Conservation (phyloP, 192 early-diverging fungal species). For the Backusella tarrabulga region DNA sequence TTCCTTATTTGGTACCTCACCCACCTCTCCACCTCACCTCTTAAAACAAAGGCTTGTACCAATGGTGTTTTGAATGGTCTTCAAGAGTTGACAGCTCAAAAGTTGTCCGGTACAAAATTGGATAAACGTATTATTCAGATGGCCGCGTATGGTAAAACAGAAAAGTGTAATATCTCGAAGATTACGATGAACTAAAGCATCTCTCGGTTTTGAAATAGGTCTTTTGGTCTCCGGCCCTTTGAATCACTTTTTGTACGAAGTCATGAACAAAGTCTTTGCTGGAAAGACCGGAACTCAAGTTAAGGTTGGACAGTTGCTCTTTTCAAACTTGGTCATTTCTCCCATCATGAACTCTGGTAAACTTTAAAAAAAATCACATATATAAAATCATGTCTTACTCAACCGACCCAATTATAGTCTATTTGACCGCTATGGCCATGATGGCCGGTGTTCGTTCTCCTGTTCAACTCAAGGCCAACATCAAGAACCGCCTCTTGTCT, state of each 20-base stretch:
- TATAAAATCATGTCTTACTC: neutral
- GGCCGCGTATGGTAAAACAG: constrained; percentile 66
- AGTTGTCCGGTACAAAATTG: constrained; percentile 58
- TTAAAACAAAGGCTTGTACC: constrained; percentile 81
- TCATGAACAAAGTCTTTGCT: constrained; percentile 72
- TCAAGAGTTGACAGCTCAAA: constrained; percentile 77
- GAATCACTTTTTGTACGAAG: constrained; percentile 76
- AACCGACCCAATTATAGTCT: constrained; percentile 49
- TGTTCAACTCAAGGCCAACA: constrained; percentile 48
- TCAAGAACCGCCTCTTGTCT: constrained; percentile 59
- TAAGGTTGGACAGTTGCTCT: constrained; percentile 72
- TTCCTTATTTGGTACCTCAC: constrained; percentile 63
- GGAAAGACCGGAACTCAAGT: constrained; percentile 61
- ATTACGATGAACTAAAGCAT: neutral
- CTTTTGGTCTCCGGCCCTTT: constrained; percentile 80
- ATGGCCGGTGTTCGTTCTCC: constrained; percentile 71
- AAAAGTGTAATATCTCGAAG: neutral
- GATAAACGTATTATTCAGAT: constrained; percentile 77
- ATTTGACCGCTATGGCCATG: constrained; percentile 77
- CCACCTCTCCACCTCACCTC: constrained; percentile 60
- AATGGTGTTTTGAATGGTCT: constrained; percentile 70
- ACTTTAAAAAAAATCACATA: neutral
- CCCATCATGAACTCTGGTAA: constrained; percentile 85
- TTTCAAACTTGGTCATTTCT: constrained; percentile 74
- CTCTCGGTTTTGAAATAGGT: constrained; percentile 39